Evolutionary conservation across 2,329 filamentous ascomycete species (phyloP), one percentile per base, ranked within the genome.

Genomic region (Fusarium sp.): DNA sequence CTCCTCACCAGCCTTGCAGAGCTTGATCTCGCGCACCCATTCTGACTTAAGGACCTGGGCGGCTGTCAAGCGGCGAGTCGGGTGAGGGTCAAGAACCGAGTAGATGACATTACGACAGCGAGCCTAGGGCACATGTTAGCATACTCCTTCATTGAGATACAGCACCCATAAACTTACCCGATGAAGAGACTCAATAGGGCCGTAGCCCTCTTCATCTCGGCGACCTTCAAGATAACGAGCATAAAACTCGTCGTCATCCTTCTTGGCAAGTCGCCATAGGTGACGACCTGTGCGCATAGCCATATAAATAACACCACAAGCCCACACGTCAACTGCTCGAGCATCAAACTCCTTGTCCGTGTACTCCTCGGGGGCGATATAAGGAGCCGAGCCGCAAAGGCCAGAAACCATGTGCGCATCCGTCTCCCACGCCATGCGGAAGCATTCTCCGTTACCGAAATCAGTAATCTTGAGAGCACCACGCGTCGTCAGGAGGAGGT

Each of bases 241-340:
- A 78, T 97, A 99, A 75, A 98, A 99, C 77, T 98, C 96, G 76
- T 99, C 96, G 71, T 98, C 95, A 60, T 97, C 94, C 81, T 93
- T 96, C 80, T 95, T 95, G 6, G 96, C 96, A n/a, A 97, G 89
- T 59, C 94, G 91, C 96, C 96, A 99, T 8, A 99, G 85, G 80
- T 99, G 96, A 58, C 96, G 88, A 6, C 96, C 96, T 2, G 95
- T 98, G 63, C 96, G 88, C 96, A 99, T 99, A 13, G 96, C 96
- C 96, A 99, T 99, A 83, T 99, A 99, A 65, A 99, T 99, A 56
- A 99, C 96, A 77, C 96, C 96, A 65, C 93, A 97, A 23, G 96
- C 96, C 96, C 96, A 99, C 13, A 98, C 91, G 76, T 99, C 96
- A 53, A 99, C 95, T n/a, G 96, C 95, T 62, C 96, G 88, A 29